Evolutionary conservation across 768 basidiomycete species (phyloP).

Genomic region (Lactarius tabidus): DNA sequence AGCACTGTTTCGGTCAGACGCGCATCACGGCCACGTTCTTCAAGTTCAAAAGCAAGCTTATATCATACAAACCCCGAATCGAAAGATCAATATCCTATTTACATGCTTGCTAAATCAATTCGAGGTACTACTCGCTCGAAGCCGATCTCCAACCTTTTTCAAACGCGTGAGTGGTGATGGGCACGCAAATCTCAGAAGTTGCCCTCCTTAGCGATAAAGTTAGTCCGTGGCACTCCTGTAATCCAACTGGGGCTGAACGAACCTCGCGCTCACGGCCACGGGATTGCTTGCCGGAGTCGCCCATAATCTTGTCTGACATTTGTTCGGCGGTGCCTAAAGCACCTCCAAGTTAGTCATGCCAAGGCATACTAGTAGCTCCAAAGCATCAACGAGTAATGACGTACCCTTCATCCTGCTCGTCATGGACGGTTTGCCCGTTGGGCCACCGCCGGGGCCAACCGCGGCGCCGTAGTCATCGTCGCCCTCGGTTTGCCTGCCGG

Average conservation of each 20-base stretch:
- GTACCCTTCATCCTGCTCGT: constrained; percentile 19
- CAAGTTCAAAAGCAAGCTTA: too few relatives aligned
- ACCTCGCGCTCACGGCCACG: constrained; percentile 25
- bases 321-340: constrained; percentile 19
- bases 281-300: constrained; percentile 14
- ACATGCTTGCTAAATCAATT: too few relatives aligned
- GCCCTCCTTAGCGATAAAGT: constrained; percentile 12
- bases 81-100: too few relatives aligned
- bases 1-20: too few relatives aligned
- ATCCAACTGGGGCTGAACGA: not conserved
- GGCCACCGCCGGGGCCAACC: not conserved
- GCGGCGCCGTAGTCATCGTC: not conserved
- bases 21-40: too few relatives aligned
- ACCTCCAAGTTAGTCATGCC: constrained; percentile 8
- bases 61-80: too few relatives aligned
- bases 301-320: constrained; percentile 12
- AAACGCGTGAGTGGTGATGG: not conserved
- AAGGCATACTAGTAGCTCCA: not conserved
- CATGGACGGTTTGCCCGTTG: constrained; percentile 6
- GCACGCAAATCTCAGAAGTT: not conserved
- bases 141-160: too few relatives aligned
- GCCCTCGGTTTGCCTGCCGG: not conserved
- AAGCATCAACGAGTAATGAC: not conserved
- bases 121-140: too few relatives aligned
- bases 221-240: not conserved